Evolutionary conservation across 371 early-diverging fungal species (phyloP).

Genomic region (Mucor ambiguus): DNA sequence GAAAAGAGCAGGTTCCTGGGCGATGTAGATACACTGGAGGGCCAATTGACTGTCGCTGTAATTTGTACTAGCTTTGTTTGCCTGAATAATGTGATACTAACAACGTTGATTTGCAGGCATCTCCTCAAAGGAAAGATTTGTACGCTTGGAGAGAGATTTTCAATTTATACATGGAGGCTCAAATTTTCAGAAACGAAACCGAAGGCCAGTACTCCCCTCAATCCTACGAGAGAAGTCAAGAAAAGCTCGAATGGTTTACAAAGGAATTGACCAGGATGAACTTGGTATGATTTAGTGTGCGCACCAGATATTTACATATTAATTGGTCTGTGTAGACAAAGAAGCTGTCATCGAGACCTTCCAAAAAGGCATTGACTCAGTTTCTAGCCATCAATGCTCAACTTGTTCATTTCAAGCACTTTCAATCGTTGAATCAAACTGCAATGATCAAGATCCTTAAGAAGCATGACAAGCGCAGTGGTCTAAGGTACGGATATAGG

Average conservation of each 20-base stretch:
- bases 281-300: constrained; percentile 24
- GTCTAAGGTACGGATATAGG: constrained; percentile 44
- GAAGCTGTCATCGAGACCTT: constrained; percentile 28
- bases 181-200: constrained; percentile 61
- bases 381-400: constrained; percentile 71
- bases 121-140: constrained; percentile 34
- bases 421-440: constrained; percentile 69
- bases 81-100: neutral
- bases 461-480: constrained; percentile 80
- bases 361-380: constrained; percentile 49
- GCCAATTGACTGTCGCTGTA: constrained; percentile 46
- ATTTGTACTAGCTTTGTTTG: neutral
- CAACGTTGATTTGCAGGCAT: constrained; percentile 6
- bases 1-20: constrained; percentile 42
- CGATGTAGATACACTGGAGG: constrained; percentile 44
- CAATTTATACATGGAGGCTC: constrained; percentile 64
- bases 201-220: constrained; percentile 30
- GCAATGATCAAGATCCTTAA: constrained; percentile 78
- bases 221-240: constrained; percentile 44
- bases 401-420: constrained; percentile 64
- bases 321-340: constrained; percentile 19
- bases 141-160: constrained; percentile 76
- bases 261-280: constrained; percentile 42
- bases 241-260: constrained; percentile 54
- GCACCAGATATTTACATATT: neutral